These are phyloP conservation scores for Aspergillus viridinutans DNA, from an alignment of 2,329 filamentous ascomycete genomes.

Conservation along the genomic window DNA sequence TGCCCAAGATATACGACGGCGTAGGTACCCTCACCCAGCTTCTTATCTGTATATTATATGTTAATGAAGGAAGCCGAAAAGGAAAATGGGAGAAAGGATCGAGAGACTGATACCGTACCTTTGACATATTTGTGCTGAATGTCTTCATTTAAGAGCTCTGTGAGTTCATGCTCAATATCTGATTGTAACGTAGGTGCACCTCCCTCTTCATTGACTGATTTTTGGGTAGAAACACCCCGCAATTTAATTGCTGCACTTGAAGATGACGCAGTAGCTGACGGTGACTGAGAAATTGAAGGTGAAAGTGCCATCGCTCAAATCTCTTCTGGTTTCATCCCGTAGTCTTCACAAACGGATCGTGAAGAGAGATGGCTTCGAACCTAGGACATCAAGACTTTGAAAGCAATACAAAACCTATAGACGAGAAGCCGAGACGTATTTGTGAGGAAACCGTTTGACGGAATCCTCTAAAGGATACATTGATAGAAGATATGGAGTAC, in stretches of 20 bases:
- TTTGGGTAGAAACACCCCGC: slow-evolving; percentile 32
- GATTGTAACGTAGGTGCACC: slow-evolving; percentile 13
- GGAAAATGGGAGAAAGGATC: background rate
- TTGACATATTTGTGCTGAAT: slow-evolving; percentile 88
- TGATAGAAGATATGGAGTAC: background rate
- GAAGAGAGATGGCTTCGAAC: background rate
- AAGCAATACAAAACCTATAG: background rate
- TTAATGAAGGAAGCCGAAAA: background rate
- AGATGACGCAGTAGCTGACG: slow-evolving; percentile 29
- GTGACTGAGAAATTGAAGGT: slow-evolving; percentile 38
- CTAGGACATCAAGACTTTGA: background rate
- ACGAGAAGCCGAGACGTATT: background rate
- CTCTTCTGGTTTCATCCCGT: background rate
- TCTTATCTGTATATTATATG: slow-evolving; percentile 58
- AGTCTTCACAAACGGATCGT: background rate
- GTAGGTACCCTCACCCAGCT: slow-evolving; percentile 94
- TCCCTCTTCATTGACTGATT: slow-evolving; percentile 18
- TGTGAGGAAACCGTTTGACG: background rate
- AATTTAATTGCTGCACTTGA: slow-evolving; percentile 30
- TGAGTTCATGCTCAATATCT: slow-evolving; percentile 38
- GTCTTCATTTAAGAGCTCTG: slow-evolving; percentile 77
- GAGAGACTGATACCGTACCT: slow-evolving; percentile 47
- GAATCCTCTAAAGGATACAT: background rate
- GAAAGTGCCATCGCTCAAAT: slow-evolving; percentile 38
- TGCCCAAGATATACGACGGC: slow-evolving; percentile 91